These are phyloP conservation scores for Oryza australiensis DNA, from an alignment of 176 grass and related monocot genomes.

Conservation along the genomic window DNA sequence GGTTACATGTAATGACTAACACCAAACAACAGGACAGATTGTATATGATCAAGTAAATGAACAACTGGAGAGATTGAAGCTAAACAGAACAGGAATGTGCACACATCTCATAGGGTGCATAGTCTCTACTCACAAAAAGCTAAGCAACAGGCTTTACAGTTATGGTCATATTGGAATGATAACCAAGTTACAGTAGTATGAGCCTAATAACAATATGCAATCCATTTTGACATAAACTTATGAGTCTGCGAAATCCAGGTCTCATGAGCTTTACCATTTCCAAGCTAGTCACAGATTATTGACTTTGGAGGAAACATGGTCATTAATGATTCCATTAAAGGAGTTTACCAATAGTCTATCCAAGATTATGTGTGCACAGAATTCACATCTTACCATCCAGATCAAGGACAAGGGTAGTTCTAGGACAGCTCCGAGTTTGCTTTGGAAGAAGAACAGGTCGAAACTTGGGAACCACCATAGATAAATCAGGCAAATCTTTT, in stretches of 20 bases:
- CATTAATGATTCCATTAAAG: background rate
- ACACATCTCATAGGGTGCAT: background rate
- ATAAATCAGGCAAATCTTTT: constrained; percentile 84
- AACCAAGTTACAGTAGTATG: background rate
- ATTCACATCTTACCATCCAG: constrained; percentile 73
- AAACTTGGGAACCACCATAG: constrained; percentile 83
- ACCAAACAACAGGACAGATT: constrained; percentile 2
- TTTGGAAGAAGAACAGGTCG: constrained; percentile 86
- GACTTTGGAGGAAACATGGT: background rate
- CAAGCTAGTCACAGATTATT: background rate
- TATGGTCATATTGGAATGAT: background rate
- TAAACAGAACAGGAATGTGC: background rate
- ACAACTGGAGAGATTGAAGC: background rate
- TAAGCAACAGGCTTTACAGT: constrained; percentile 10
- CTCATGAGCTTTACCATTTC: background rate
- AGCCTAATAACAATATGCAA: background rate
- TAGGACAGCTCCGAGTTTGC: constrained; percentile 93
- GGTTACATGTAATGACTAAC: background rate
- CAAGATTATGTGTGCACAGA: background rate
- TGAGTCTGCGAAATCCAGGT: background rate
- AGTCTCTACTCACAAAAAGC: background rate
- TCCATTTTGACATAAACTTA: constrained; percentile 7
- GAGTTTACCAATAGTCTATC: background rate
- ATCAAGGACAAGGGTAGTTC: constrained; percentile 80
- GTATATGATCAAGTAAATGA: background rate